Evolutionary conservation across 169 alveolate genomes (phyloP), one percentile per base, ranked within the genome.

Genomic region (Cryptosporidium xiaoi): DNA sequence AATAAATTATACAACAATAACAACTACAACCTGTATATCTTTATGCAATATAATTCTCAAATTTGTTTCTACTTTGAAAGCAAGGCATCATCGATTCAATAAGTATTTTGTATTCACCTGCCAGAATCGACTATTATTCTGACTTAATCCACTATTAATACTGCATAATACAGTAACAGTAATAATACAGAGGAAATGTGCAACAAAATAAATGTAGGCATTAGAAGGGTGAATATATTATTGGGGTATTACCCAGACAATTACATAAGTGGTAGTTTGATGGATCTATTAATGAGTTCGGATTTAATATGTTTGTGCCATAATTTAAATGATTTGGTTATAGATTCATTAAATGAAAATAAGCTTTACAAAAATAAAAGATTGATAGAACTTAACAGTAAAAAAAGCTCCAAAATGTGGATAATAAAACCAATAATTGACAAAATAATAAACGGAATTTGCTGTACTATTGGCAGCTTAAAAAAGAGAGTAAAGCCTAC

Each of bases 301-400:
- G 83, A 69, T 69, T 34, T 69, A 31, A 29, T 69, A 18, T 69
- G 66, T 55, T 8, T 69, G 40, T 6, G 31, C n/a, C 67, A 69
- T 24, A 69, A 69, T 55, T 34, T 53, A n/a, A 51, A 55, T 16
- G 51, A 69, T 13, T 10, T 34, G 15, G 67, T 31, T 33, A 24
- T 69, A 16, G 60, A 31, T 69, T 53, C 66, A 10, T 29, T 55
- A 16, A 31, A 31, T 31, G 40, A 13, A 27, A 15, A 16, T 44
- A 20, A 31, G 2, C 31, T 69, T 53, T 53, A 69, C n/a, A 2
- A 48, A n/a, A n/a, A 27, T 50, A 46, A 18, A 24, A 69, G 16
- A 5, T 69, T 31, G 20, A 31, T 29, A 1, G 65, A 66, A 34
- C 13, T 56, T 13, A 13, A 34, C 53, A 69, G 18, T 27, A 51